Percentiles rank a stretch among this genome's conserved stretches.
These are phyloP conservation scores for Scutellaria baicalensis DNA, from an alignment of 257 asterid species.

Conservation along the genomic window DNA sequence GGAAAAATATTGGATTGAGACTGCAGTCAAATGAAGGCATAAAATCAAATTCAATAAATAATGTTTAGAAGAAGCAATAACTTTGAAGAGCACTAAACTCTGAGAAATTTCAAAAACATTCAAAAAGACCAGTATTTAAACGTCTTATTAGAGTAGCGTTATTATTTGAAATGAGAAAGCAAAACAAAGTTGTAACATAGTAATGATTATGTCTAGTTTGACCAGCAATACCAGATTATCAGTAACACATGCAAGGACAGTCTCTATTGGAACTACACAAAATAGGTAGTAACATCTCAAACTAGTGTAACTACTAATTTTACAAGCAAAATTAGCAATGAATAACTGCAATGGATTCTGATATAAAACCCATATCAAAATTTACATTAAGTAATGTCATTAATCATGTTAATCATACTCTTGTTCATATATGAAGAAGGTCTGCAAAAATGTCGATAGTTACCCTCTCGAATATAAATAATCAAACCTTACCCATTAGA, in stretches of 20 bases:
- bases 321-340: not conserved
- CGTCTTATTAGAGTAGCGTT: not conserved
- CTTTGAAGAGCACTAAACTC: not conserved
- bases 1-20: slow-evolving; percentile 77
- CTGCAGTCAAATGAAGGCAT: slow-evolving; percentile 36
- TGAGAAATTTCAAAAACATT: not conserved
- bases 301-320: not conserved
- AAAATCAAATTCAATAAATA: not conserved
- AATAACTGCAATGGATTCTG: not conserved
- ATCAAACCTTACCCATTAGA: too few species aligned
- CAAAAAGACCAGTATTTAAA: not conserved
- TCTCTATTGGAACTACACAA: not conserved
- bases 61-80: slow-evolving; percentile 5
- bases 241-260: not conserved
- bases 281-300: not conserved
- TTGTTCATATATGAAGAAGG: too few species aligned
- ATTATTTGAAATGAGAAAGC: not conserved
- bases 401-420: too few species aligned
- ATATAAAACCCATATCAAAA: too few species aligned
- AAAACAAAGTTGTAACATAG: not conserved
- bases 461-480: too few species aligned
- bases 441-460: too few species aligned
- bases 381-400: too few species aligned
- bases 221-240: not conserved
- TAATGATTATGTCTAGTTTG: not conserved